phyloP scores from a whole-genome alignment of 345 rosid genomes.

The Bruguiera gymnorhiza region DNA sequence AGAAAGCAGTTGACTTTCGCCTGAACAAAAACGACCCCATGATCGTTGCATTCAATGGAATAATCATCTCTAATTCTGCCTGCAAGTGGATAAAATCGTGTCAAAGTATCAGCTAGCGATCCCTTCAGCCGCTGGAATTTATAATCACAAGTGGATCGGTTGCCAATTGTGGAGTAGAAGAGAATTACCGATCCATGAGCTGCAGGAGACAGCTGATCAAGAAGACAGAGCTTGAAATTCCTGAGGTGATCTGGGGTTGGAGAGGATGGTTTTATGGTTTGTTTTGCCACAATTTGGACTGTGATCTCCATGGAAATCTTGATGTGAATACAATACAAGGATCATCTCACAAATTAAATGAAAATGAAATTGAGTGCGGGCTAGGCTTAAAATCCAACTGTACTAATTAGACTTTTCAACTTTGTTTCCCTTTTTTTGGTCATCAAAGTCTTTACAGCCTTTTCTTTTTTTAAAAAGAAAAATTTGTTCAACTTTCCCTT shows the following conservation, averaged over 20 bases:
- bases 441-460: too few species aligned
- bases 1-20: constrained; percentile 30
- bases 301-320: neutral
- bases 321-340: neutral
- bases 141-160: neutral
- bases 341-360: neutral
- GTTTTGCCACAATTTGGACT: neutral
- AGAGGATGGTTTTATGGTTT: constrained; percentile 19
- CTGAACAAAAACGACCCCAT: constrained; percentile 37
- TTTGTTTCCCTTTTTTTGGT: too few species aligned
- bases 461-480: too few species aligned
- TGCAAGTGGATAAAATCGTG: constrained; percentile 41
- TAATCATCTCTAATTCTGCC: constrained; percentile 18
- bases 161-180: constrained; percentile 12
- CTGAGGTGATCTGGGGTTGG: constrained; percentile 13
- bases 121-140: constrained; percentile 21
- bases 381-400: neutral
- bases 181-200: constrained; percentile 10
- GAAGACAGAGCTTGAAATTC: constrained; percentile 17
- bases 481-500: too few species aligned
- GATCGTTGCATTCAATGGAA: constrained; percentile 32
- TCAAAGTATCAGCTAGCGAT: constrained; percentile 41
- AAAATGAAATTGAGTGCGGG: too few species aligned
- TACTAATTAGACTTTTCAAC: too few species aligned
- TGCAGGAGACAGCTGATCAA: constrained; percentile 19